Evolutionary conservation across 805 yeast genomes (phyloP).

Genomic region (Teunomyces aglyptinius): DNA sequence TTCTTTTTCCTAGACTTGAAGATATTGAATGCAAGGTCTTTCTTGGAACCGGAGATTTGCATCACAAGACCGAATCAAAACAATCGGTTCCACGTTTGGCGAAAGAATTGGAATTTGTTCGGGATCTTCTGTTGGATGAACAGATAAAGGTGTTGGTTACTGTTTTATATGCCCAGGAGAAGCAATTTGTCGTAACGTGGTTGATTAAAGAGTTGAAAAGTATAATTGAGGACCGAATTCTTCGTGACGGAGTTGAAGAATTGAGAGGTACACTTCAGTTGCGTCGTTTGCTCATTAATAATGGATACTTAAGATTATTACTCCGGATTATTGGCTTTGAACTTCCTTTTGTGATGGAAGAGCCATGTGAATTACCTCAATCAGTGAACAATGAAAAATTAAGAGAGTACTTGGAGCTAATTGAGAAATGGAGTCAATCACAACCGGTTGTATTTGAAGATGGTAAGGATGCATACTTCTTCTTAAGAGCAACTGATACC

Average conservation of each 20-base stretch:
- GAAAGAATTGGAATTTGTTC: constrained; percentile 32
- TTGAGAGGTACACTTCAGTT: constrained; percentile 15
- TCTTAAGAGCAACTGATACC: constrained; percentile 24
- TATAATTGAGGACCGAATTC: constrained; percentile 22
- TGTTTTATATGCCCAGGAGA: constrained; percentile 46
- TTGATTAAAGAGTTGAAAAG: constrained; percentile 36
- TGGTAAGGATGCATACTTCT: constrained; percentile 34
- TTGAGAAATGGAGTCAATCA: constrained; percentile 42
- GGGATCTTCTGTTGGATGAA: constrained; percentile 39
- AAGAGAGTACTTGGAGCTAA: constrained; percentile 29
- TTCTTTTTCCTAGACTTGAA: constrained; percentile 63
- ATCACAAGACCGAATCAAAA: constrained; percentile 19
- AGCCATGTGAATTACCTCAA: constrained; percentile 38
- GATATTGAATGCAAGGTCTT: constrained; percentile 45
- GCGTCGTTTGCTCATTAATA: constrained; percentile 39
- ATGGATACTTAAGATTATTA: constrained; percentile 47
- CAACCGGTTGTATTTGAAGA: constrained; percentile 37
- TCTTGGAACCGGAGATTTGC: constrained; percentile 59
- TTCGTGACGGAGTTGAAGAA: constrained; percentile 1
- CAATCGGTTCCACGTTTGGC: constrained; percentile 28
- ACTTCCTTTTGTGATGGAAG: constrained; percentile 39
- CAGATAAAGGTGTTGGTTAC: constrained; percentile 52
- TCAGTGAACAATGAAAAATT: constrained; percentile 30
- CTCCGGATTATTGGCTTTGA: constrained; percentile 46
- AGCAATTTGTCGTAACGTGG: constrained; percentile 43